These are phyloP conservation scores for Serendipita indica DNA, from an alignment of 768 basidiomycete species.

Conservation along the genomic window DNA sequence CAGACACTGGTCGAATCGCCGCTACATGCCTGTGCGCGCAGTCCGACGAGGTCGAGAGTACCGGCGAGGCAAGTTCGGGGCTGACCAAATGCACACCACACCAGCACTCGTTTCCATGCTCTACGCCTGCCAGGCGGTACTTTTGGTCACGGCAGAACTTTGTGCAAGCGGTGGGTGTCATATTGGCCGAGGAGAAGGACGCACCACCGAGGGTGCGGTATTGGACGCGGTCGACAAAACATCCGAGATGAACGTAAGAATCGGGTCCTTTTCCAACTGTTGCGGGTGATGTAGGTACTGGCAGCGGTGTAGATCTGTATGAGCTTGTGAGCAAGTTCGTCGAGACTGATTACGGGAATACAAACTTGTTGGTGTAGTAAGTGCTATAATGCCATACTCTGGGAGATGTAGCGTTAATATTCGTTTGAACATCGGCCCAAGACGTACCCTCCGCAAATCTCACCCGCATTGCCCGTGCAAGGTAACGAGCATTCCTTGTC, in stretches of 20 bases:
- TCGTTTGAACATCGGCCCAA: neutral
- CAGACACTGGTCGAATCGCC: neutral
- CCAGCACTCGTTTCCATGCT: conserved; percentile 9
- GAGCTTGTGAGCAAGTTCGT: neutral
- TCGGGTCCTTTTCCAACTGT: neutral
- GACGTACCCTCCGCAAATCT: conserved; percentile 1
- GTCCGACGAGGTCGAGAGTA: too few species aligned
- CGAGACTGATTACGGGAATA: neutral
- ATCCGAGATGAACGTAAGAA: neutral
- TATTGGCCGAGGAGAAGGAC: neutral
- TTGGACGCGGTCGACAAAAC: neutral
- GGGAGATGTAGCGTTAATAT: neutral
- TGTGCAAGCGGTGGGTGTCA: neutral
- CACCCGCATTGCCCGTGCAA: neutral
- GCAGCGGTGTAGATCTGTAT: neutral
- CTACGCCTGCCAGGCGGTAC: conserved; percentile 8
- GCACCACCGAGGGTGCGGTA: neutral
- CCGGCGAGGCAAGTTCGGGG: neutral
- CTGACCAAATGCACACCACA: conserved; percentile 7
- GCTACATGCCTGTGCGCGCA: neutral
- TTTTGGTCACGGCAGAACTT: neutral
- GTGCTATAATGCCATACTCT: conserved; percentile 1
- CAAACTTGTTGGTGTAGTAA: neutral
- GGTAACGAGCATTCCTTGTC: neutral
- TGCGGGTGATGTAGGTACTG: neutral